These are phyloP conservation scores for Candida pseudoviswanathii DNA, from an alignment of 1,139 yeast genomes.

Conservation along the genomic window DNA sequence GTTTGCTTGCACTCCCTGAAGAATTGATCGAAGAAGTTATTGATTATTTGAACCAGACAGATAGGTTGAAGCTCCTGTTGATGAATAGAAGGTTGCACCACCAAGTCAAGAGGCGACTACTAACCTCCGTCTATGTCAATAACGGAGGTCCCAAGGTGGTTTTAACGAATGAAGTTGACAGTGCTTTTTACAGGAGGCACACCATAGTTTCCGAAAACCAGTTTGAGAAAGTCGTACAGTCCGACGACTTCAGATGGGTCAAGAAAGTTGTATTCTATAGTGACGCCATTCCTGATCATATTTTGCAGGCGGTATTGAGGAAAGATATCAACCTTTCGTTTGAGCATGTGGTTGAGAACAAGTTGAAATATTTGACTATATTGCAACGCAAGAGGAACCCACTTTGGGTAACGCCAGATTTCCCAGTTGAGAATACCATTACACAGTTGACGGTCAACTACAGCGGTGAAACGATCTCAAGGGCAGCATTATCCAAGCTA, in stretches of 20 bases:
- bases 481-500: background rate
- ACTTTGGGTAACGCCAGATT: background rate
- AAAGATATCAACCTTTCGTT: background rate
- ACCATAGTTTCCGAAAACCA: constrained; percentile 5
- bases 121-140: constrained; percentile 12
- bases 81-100: constrained; percentile 11
- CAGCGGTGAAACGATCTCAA: background rate
- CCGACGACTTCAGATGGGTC: background rate
- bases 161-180: background rate
- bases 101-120: constrained; percentile 9
- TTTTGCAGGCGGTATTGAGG: background rate
- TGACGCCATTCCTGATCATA: constrained; percentile 2
- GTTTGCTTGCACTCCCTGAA: constrained; percentile 8
- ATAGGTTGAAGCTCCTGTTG: constrained; percentile 10
- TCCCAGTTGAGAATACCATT: constrained; percentile 1
- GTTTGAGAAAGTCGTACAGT: constrained; percentile 1
- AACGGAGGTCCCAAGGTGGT: constrained; percentile 10
- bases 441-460: background rate
- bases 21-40: constrained; percentile 14
- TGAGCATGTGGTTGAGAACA: background rate
- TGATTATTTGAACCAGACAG: constrained; percentile 14
- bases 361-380: background rate
- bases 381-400: background rate
- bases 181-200: constrained; percentile 7
- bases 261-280: constrained; percentile 6